Base-by-base conservation (phyloP, 2,329 filamentous ascomycete species). In the Aureobasidium leucospermi region DNA sequence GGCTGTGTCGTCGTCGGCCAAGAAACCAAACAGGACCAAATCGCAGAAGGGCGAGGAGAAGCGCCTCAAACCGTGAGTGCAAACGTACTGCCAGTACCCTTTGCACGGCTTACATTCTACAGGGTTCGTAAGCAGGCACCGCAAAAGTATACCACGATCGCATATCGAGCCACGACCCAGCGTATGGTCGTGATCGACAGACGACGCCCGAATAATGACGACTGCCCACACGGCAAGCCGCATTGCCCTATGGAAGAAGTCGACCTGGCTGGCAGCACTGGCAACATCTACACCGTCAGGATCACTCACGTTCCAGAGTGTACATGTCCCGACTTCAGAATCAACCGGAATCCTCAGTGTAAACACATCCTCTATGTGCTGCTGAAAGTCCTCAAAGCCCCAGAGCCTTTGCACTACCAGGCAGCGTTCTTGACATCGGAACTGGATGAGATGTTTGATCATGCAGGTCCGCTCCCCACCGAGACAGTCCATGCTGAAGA, bases 321-420 rank as follows among this genome's bases (percentile, higher is more conserved):
- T 58, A 63, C 65, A 15, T 70, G 69, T 39, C 68, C 68, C 2
- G 62, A 70, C 43, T 68, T 68, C 1, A 32, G 43, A 31, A 53
- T 36, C 13, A 68, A 67, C 41, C 63, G 66, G 11, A 80, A 82
- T 8, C 80, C 83, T 39, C 81, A 85, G 66, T 87, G 84, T 77
- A 86, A 86, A 66, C 85, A 88, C 64, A 74, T 85, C 16, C 64
- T 87, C 32, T 88, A 84, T 65, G 81, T 83, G 32, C 75, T 86
- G 57, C 70, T 80, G 46, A 80, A 81, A 29, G 79, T 84, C 1
- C 75, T 86, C 36, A 84, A 82, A 70, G 82, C 78, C 0, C 78
- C 78, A 0, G 69, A 75, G 36, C 68, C 84, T 38, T 73, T 86
- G 2, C 76, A 78, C 49, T 86, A 85, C 62, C 84, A 87, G 66